Conservation (phyloP, 441 rosid genomes). For the Brassica balearica region DNA sequence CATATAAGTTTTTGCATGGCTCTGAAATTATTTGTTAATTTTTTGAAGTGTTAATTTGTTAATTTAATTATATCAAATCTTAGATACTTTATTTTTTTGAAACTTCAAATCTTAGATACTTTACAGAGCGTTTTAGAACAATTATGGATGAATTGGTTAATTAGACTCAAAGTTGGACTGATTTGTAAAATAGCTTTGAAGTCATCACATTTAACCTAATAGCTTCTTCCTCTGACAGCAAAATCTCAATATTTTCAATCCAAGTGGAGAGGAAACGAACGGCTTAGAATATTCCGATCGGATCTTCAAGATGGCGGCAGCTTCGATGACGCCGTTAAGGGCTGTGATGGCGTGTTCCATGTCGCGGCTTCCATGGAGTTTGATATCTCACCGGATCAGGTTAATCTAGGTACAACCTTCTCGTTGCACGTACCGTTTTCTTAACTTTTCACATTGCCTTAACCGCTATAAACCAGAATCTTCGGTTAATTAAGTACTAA, state of each 20-base stretch:
- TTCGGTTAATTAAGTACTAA: too few relatives aligned
- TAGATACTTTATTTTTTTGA: not conserved
- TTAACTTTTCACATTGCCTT: too few relatives aligned
- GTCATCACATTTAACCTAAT: not conserved
- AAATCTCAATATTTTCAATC: slow-evolving; percentile 51
- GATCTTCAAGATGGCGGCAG: slow-evolving; percentile 75
- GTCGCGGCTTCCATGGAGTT: slow-evolving; percentile 91
- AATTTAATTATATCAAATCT: slow-evolving; percentile 2
- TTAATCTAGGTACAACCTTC: slow-evolving; percentile 51
- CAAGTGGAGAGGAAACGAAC: slow-evolving; percentile 52
- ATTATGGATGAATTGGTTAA: not conserved
- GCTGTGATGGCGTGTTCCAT: slow-evolving; percentile 88
- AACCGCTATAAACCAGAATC: too few relatives aligned
- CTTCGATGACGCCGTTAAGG: slow-evolving; percentile 76
- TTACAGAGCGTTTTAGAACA: not conserved
- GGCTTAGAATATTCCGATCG: slow-evolving; percentile 70
- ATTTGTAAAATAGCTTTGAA: not conserved
- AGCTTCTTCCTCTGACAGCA: slow-evolving; percentile 49
- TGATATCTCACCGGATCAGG: slow-evolving; percentile 33
- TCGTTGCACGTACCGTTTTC: not conserved
- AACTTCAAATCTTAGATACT: not conserved
- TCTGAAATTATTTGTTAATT: not conserved
- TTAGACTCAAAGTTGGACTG: not conserved
- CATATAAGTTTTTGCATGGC: not conserved
- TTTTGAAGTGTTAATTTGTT: not conserved